Percentiles rank a stretch among this genome's conserved stretches.
Evolutionary conservation across 2,329 filamentous ascomycete species (phyloP).

Genomic region (Emergomyces orientalis): DNA sequence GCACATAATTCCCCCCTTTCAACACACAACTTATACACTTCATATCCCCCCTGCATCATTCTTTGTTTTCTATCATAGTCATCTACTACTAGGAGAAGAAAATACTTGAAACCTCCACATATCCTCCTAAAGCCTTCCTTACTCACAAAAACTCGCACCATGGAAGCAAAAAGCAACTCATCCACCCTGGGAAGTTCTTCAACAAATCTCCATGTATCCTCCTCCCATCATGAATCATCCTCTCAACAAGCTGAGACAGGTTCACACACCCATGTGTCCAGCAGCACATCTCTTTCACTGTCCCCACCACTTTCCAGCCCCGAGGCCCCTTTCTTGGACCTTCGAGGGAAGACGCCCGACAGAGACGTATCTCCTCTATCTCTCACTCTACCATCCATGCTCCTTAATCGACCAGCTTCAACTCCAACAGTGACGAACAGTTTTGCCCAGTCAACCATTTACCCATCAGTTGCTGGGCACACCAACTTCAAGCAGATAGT

Average conservation of each 20-base stretch:
- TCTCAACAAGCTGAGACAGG: background rate
- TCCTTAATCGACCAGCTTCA: background rate
- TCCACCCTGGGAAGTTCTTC: background rate
- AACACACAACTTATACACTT: background rate
- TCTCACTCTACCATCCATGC: background rate
- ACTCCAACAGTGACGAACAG: background rate
- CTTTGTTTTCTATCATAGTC: background rate
- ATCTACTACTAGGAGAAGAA: background rate
- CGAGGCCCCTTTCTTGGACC: background rate
- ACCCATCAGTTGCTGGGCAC: constrained; percentile 6
- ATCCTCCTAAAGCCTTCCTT: background rate
- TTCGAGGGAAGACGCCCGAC: background rate
- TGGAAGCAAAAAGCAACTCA: background rate
- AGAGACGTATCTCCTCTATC: background rate
- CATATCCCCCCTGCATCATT: background rate
- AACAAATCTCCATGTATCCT: background rate
- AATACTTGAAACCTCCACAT: background rate
- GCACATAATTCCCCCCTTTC: background rate
- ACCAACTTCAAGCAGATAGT: constrained; percentile 22
- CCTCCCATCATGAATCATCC: too few relatives aligned
- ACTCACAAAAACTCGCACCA: background rate
- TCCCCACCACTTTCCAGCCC: background rate
- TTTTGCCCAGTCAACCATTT: background rate
- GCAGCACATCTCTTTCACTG: background rate
- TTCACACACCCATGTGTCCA: background rate